Percentiles rank a stretch among this genome's conserved stretches.
Conservation (phyloP, 2,329 filamentous ascomycete genomes). For the Claviceps maximensis region DNA sequence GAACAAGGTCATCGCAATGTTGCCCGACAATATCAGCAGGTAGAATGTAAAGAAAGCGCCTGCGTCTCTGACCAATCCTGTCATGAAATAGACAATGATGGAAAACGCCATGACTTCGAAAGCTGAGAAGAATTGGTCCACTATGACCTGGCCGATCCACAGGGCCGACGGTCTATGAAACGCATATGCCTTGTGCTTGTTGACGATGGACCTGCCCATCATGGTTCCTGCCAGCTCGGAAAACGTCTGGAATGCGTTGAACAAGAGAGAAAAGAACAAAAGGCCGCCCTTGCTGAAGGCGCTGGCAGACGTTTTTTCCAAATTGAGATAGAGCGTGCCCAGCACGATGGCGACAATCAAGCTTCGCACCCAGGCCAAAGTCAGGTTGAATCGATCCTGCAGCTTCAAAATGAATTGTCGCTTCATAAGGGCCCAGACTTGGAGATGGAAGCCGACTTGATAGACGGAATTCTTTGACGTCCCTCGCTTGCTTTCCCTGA, state of each 20-base stretch:
- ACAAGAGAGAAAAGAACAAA: constrained; percentile 65
- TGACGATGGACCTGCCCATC: constrained; percentile 62
- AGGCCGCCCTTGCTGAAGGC: constrained; percentile 74
- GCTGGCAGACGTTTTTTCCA: constrained; percentile 51
- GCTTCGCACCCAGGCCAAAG: constrained; percentile 53
- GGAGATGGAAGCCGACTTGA: constrained; percentile 67
- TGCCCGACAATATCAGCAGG: constrained; percentile 54
- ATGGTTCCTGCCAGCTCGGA: constrained; percentile 64
- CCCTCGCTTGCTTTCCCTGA: constrained; percentile 65
- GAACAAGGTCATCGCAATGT: constrained; percentile 63
- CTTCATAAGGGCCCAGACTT: constrained; percentile 73
- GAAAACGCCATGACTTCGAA: constrained; percentile 59
- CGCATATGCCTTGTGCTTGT: constrained; percentile 73
- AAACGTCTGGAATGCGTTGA: constrained; percentile 82
- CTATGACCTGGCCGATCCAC: constrained; percentile 71
- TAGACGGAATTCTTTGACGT: constrained; percentile 67
- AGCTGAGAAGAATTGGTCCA: constrained; percentile 61
- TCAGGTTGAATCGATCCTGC: constrained; percentile 69
- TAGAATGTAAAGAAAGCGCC: constrained; percentile 70
- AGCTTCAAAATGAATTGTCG: constrained; percentile 76
- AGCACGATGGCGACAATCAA: constrained; percentile 66
- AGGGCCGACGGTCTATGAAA: constrained; percentile 73
- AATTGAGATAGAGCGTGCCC: constrained; percentile 65
- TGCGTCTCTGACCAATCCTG: constrained; percentile 51
- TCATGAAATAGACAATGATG: constrained; percentile 72